phyloP scores from a whole-genome alignment of 176 grass and related monocot genomes.

The Alloteropsis semialata region DNA sequence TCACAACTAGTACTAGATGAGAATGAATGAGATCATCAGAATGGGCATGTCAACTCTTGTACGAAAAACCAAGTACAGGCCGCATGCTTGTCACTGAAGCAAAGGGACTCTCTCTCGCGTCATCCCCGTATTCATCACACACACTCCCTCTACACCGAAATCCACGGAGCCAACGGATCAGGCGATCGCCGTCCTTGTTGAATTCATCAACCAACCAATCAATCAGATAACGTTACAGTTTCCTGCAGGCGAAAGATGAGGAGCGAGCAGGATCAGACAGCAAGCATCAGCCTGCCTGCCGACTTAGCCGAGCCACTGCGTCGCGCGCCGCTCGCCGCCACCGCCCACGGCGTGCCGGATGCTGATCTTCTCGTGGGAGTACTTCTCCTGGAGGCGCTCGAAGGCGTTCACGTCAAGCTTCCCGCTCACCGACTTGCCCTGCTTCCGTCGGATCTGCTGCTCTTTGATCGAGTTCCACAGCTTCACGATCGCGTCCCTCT shows the following conservation, averaged over 20 bases:
- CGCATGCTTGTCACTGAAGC: constrained; percentile 21
- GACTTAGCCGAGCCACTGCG: constrained; percentile 70
- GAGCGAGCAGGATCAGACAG: not conserved
- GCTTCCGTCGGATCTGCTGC: constrained; percentile 76
- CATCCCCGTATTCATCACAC: not conserved
- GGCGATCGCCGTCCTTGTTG: constrained; percentile 9
- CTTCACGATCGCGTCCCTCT: constrained; percentile 64
- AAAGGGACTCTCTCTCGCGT: constrained; percentile 2
- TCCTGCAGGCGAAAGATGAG: not conserved
- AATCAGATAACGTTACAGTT: not conserved
- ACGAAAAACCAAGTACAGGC: not conserved
- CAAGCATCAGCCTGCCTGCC: not conserved
- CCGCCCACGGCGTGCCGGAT: constrained; percentile 68
- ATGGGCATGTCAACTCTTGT: constrained; percentile 3
- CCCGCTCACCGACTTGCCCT: constrained; percentile 85
- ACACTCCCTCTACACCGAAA: not conserved
- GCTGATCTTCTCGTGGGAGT: constrained; percentile 87
- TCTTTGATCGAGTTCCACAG: constrained; percentile 94
- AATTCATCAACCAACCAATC: too few species aligned
- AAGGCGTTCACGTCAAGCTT: constrained; percentile 90
- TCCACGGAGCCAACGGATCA: not conserved
- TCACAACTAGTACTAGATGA: not conserved
- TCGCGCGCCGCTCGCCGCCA: constrained; percentile 56
- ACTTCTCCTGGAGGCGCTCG: constrained; percentile 86
- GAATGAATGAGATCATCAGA: constrained; percentile 12